Conservation (phyloP, 192 early-diverging fungal genomes). For the Podila horticola region DNA sequence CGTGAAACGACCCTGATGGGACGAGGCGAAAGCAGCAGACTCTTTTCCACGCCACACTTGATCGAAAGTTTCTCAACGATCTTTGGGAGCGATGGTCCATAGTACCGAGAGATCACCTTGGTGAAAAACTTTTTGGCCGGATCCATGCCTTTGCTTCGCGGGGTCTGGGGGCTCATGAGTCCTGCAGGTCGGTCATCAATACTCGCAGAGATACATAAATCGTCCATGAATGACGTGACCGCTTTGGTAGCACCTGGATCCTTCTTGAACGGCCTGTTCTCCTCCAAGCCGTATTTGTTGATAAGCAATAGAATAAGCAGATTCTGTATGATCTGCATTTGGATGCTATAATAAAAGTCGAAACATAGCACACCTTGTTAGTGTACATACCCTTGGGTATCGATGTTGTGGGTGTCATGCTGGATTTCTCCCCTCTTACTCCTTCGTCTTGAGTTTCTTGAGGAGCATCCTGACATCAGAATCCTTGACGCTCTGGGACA, state of each 20-base stretch:
- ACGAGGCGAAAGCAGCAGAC: constrained; percentile 20
- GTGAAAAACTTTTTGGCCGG: constrained; percentile 44
- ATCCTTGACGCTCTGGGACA: constrained; percentile 29
- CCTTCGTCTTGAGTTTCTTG: constrained; percentile 34
- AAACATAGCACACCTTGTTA: neutral
- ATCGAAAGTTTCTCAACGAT: constrained; percentile 25
- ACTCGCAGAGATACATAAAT: constrained; percentile 29
- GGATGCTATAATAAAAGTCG: constrained; percentile 3
- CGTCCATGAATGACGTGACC: constrained; percentile 34
- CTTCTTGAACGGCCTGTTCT: constrained; percentile 50
- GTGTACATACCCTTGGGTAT: neutral
- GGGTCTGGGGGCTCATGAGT: constrained; percentile 38
- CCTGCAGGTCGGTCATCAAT: constrained; percentile 25
- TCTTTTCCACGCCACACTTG: constrained; percentile 37
- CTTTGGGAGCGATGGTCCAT: constrained; percentile 26
- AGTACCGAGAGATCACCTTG: constrained; percentile 23
- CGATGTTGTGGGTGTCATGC: no score
- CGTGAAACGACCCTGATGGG: constrained; percentile 13
- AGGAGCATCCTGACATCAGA: constrained; percentile 11
- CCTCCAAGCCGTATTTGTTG: constrained; percentile 35
- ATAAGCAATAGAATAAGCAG: constrained; percentile 36
- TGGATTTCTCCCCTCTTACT: constrained; percentile 17
- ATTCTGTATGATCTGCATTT: constrained; percentile 48
- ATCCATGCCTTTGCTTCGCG: constrained; percentile 40
- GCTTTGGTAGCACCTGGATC: constrained; percentile 39